These are phyloP conservation scores for Coniochaeta ligniaria DNA, from an alignment of 2,329 filamentous ascomycete genomes.

Conservation along the genomic window DNA sequence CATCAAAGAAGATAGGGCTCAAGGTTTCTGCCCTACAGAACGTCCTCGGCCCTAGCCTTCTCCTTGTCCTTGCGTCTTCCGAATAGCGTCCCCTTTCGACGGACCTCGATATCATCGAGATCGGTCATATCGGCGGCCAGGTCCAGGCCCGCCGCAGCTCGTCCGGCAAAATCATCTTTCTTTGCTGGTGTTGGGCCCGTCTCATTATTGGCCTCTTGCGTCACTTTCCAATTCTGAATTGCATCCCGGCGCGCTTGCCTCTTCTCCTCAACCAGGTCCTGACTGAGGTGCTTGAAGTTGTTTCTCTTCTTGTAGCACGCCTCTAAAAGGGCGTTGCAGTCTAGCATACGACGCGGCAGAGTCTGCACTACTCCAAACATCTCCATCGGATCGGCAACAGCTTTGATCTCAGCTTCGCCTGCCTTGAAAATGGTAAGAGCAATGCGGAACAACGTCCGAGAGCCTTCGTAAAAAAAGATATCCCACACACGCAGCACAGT, in stretches of 20 bases:
- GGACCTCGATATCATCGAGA: constrained; percentile 21
- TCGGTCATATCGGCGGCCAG: constrained; percentile 21
- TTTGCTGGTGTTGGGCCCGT: background rate
- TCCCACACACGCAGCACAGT: constrained; percentile 92
- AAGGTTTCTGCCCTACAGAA: constrained; percentile 15
- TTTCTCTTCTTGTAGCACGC: constrained; percentile 74
- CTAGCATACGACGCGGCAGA: constrained; percentile 71
- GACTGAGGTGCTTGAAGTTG: constrained; percentile 74
- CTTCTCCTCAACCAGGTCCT: constrained; percentile 72
- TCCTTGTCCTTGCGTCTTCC: constrained; percentile 29
- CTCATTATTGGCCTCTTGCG: constrained; percentile 27
- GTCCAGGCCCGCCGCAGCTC: constrained; percentile 12
- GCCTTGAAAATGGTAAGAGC: constrained; percentile 87
- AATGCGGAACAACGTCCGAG: constrained; percentile 87
- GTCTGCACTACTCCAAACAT: constrained; percentile 92
- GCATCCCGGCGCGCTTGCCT: constrained; percentile 58
- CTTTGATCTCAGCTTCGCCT: constrained; percentile 72
- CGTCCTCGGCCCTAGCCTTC: constrained; percentile 19
- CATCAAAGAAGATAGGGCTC: background rate
- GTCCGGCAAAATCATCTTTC: background rate
- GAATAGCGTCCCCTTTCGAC: constrained; percentile 39
- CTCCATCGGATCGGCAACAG: constrained; percentile 82
- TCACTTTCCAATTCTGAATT: constrained; percentile 31
- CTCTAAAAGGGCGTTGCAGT: constrained; percentile 77
- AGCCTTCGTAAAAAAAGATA: constrained; percentile 90